Evolutionary conservation across 2,329 filamentous ascomycete species (phyloP), one percentile per base, ranked within the genome.

Genomic region (Fusarium sp.): DNA sequence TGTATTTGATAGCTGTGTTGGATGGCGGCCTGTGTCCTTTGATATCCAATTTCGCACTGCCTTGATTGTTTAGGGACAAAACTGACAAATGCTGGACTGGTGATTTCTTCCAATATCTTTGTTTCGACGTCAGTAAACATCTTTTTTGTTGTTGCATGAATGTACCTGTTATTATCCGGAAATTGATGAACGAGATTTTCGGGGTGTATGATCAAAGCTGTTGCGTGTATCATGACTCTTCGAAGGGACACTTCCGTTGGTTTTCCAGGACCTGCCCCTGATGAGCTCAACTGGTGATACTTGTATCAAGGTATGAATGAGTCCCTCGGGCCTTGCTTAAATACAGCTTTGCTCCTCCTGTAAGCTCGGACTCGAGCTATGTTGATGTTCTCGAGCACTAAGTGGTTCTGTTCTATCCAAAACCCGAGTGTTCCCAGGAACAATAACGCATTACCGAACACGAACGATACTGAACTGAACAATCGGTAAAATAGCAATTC

Each of bases 1-100:
- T 26, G 28, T 9, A 19, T 25, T 32, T 32, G 34, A 31, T 3
- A 11, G 12, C 36, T 35, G 22, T 19, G 19, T 7, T 6, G 13
- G 6, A 44, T 48, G 22, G 46, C 13, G 13, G 8, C 15, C 3
- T 36, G 12, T 8, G 35, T 28, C 9, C 7, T 13, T 5, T 19
- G n/a, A 41, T 34, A 10, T 9, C 15, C 15, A 15, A 38, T 34
- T 15, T 39, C 11, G 11, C 29, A 32, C 29, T 24, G 8, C 1
- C 11, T 22, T 31, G 42, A n/a, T 34, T 22, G 31, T 9, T 22
- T 29, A 8, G 51, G 42, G 2, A 39, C 22, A 22, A 56, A 52
- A n/a, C 53, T 45, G 9, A 52, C 32, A 11, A 51, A 48, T 6
- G 6, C 13, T 7, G 56, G 56, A 3, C 22, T 28, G 19, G 26